Conservation (phyloP, 1,284 basidiomycete species). For the Ceratobasidium sp. region DNA sequence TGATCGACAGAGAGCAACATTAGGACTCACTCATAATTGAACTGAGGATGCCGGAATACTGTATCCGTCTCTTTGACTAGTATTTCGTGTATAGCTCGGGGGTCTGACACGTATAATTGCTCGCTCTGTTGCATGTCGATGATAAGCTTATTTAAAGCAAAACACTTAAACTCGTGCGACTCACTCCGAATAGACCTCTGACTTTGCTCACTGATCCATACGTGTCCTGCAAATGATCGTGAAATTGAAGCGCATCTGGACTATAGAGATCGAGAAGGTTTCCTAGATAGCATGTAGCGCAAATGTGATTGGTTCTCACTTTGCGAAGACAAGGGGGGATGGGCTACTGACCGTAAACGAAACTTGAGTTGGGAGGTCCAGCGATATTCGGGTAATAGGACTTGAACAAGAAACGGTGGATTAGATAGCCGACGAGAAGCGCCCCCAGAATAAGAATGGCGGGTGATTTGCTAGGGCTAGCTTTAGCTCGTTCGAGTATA, state of each 20-base stretch:
- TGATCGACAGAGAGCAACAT: too few species aligned
- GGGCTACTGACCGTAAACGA: not conserved
- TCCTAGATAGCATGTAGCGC: not conserved
- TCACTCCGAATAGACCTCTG: constrained; percentile 14
- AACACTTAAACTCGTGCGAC: not conserved
- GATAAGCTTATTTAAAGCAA: not conserved
- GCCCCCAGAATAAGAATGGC: too few species aligned
- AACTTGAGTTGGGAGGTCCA: constrained; percentile 19
- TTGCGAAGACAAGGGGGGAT: too few species aligned
- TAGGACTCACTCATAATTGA: constrained; percentile 6
- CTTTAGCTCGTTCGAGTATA: too few species aligned
- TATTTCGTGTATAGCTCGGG: constrained; percentile 20
- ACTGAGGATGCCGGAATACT: constrained; percentile 13
- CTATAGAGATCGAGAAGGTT: not conserved
- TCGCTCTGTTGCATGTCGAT: not conserved
- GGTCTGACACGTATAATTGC: constrained; percentile 19
- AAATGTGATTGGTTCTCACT: not conserved
- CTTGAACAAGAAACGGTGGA: not conserved
- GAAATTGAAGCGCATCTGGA: not conserved
- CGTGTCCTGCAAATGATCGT: constrained; percentile 5
- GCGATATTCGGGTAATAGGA: constrained; percentile 18
- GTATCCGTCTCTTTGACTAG: constrained; percentile 22
- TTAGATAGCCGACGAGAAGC: too few species aligned
- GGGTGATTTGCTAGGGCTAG: too few species aligned
- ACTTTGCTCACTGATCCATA: constrained; percentile 22